phyloP scores from a whole-genome alignment of 495 filamentous ascomycete species.

The Trichocladium uniseriatum region DNA sequence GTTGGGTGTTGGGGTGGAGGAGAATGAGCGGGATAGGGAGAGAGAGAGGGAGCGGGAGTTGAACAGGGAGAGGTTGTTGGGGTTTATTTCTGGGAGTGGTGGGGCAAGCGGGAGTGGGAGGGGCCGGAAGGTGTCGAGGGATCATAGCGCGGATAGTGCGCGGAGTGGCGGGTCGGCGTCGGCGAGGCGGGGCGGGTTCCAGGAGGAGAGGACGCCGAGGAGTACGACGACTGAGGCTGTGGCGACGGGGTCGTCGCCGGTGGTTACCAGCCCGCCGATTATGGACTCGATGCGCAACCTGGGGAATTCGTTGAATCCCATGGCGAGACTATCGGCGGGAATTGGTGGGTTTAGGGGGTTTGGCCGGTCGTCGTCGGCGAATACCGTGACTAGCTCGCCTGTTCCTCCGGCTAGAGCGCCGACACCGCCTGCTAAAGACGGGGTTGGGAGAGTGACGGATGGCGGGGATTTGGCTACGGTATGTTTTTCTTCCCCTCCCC shows the following conservation, averaged over 20 bases:
- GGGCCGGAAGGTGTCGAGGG: slow-evolving; percentile 48
- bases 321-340: slow-evolving; percentile 60
- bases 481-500: slow-evolving; percentile 7
- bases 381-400: neutral
- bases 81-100: slow-evolving; percentile 46
- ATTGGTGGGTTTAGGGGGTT: slow-evolving; percentile 67
- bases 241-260: slow-evolving; percentile 13
- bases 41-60: neutral
- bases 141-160: slow-evolving; percentile 66
- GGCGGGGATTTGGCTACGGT: slow-evolving; percentile 45
- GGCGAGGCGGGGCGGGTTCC: slow-evolving; percentile 30
- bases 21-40: neutral
- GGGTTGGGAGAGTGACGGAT: slow-evolving; percentile 19
- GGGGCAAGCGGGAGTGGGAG: neutral
- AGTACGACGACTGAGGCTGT: neutral
- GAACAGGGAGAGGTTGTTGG: slow-evolving; percentile 32
- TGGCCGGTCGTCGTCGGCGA: slow-evolving; percentile 42
- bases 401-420: slow-evolving; percentile 15
- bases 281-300: slow-evolving; percentile 79
- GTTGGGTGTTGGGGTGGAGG: neutral
- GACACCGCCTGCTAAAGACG: slow-evolving; percentile 23
- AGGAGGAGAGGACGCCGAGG: neutral
- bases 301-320: slow-evolving; percentile 72
- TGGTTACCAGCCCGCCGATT: slow-evolving; percentile 44
- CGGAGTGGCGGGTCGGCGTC: slow-evolving; percentile 44